These are phyloP conservation scores for Pistacia atlantica DNA, from an alignment of 345 rosid species.

Conservation along the genomic window DNA sequence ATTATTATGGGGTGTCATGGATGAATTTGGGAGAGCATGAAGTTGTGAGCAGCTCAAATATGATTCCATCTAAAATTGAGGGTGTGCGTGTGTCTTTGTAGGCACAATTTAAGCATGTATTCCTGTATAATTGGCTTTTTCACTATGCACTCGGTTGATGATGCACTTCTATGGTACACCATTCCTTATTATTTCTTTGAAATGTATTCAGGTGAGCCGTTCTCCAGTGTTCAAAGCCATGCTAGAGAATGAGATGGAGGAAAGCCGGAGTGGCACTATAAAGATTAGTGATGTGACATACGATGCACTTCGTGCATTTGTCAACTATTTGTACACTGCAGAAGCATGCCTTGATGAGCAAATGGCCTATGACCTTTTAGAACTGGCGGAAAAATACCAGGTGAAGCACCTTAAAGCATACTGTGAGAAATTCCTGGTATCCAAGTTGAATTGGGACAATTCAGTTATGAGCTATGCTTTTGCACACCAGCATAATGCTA, in stretches of 20 bases:
- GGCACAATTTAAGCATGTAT: background rate
- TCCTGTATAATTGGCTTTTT: background rate
- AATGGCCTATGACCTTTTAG: conserved; percentile 78
- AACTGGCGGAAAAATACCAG: conserved; percentile 80
- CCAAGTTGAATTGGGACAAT: conserved; percentile 77
- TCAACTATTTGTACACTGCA: conserved; percentile 73
- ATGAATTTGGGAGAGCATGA: background rate
- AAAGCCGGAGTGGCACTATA: conserved; percentile 79
- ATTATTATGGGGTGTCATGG: background rate
- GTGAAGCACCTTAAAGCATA: conserved; percentile 76
- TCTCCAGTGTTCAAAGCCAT: conserved; percentile 90
- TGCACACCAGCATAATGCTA: conserved; percentile 85
- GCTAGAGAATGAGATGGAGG: conserved; percentile 89
- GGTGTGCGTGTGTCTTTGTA: background rate
- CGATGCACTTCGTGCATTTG: conserved; percentile 66
- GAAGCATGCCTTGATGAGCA: conserved; percentile 80
- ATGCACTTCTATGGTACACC: background rate
- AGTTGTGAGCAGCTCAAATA: background rate
- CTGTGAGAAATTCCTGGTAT: conserved; percentile 74
- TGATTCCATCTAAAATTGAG: background rate
- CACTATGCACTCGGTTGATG: background rate
- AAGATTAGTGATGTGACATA: conserved; percentile 70
- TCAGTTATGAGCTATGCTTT: conserved; percentile 74
- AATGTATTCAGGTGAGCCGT: conserved; percentile 51
- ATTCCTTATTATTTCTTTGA: background rate